Evolutionary conservation across 2,329 filamentous ascomycete species (phyloP), one percentile per base, ranked within the genome.

Genomic region (Mycogone perniciosa): DNA sequence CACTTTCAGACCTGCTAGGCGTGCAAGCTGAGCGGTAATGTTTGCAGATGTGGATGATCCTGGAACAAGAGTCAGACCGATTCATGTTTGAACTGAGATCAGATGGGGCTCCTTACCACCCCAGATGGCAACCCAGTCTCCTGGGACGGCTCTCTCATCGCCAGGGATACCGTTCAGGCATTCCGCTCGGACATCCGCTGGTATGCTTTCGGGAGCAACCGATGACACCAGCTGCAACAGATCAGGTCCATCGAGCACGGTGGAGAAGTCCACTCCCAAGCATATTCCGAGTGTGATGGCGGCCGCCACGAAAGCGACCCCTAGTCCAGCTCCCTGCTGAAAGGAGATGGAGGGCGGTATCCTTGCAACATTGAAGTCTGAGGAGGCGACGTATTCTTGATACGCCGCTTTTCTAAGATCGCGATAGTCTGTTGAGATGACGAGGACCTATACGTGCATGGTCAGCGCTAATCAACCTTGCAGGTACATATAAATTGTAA

Each of bases 61-160:
- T 79, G 4, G 0, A 34, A 5, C 8, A 6, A 9, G n/a, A 9
- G 13, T 44, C 10, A n/a, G 35, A 47, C 13, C 10, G 4, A 34
- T 27, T 5, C 6, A 31, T 8, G 8, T 6, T 40, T 11, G 10
- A 4, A 13, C 10, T 31, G 10, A 42, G 43, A 9, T 27, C 29
- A 35, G n/a, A 5, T 13, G 1, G 38, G 13, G 8, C 2, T 10
- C 30, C 29, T 9, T 57, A 73, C 81, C 86, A 51, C 86, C 86
- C 86, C 86, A 90, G 43, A 90, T 80, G 1, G 80, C 81, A 37
- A 90, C 67, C 79, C 84, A 89, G 53, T 90, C 86, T 0, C 83
- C 85, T 0, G 67, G 58, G 39, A 71, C 70, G 1, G 82, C 77
- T 7, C 82, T 70, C 55, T 87, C 82, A 0, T 64, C 59, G 1